Conservation (phyloP, 1,284 basidiomycete species). For the Kwoniella shivajii region DNA sequence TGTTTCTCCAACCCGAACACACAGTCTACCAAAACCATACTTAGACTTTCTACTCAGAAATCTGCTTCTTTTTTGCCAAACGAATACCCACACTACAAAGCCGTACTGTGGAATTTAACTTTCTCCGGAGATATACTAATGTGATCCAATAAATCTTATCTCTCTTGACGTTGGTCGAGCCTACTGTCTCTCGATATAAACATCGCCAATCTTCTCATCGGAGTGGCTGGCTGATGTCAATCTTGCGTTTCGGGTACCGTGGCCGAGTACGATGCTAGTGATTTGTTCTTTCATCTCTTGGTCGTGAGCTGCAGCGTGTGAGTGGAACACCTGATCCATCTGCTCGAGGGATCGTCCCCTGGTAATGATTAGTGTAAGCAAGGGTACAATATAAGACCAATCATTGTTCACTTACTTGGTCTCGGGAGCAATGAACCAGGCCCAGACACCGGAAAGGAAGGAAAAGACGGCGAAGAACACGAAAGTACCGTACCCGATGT, state of each 20-base stretch:
- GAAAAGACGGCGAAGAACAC: slow-evolving; percentile 33
- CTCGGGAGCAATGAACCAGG: slow-evolving; percentile 30
- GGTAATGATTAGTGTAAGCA: no score
- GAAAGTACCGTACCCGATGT: slow-evolving; percentile 32
- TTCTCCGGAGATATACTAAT: no score
- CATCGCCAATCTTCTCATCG: not conserved
- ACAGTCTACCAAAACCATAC: no score
- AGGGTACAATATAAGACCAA: no score
- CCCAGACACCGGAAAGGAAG: slow-evolving; percentile 19
- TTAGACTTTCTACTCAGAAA: no score
- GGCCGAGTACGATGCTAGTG: not conserved
- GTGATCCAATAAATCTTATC: no score
- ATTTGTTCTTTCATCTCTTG: not conserved
- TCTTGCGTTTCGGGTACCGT: not conserved
- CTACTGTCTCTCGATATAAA: not conserved
- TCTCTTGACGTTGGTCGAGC: no score
- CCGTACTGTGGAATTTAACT: no score
- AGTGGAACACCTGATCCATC: slow-evolving; percentile 29
- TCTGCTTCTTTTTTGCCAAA: no score
- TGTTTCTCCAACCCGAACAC: no score
- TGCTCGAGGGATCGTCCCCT: slow-evolving; percentile 25
- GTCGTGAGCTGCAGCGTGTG: slow-evolving; percentile 13
- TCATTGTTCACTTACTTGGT: slow-evolving; percentile 30
- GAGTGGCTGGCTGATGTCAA: not conserved
- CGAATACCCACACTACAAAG: no score